Percentiles rank a stretch among this genome's conserved stretches.
Conservation (phyloP, 441 rosid species). For the Adansonia rubrostipa region DNA sequence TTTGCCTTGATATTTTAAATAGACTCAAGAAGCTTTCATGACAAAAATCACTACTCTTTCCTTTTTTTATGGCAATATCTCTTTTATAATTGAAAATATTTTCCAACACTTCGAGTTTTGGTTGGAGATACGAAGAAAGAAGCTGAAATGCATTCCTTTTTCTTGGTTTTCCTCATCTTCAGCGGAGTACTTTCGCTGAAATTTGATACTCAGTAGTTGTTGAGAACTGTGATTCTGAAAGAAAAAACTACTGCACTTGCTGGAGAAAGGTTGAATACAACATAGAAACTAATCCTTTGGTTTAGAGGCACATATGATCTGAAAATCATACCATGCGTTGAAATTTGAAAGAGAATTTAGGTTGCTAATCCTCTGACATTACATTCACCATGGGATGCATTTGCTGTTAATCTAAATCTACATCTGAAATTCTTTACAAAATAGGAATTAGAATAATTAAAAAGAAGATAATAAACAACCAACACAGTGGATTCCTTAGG, state of each 20-base stretch:
- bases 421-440: neutral
- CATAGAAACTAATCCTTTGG: neutral
- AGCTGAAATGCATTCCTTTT: neutral
- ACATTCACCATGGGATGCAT: neutral
- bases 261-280: neutral
- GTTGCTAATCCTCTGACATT: neutral
- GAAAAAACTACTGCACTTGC: neutral
- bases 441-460: neutral
- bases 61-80: neutral
- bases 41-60: neutral
- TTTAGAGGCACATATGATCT: neutral
- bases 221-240: neutral
- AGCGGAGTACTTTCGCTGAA: neutral
- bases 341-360: neutral
- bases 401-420: neutral
- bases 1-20: neutral
- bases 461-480: neutral
- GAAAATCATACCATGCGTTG: neutral
- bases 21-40: neutral
- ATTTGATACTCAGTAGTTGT: neutral
- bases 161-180: neutral
- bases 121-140: neutral
- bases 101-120: neutral
- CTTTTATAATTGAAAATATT: neutral
- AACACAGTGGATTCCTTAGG: neutral